Evolutionary conservation across 768 basidiomycete genomes (phyloP).

Genomic region (Macrolepiota albuminosa): DNA sequence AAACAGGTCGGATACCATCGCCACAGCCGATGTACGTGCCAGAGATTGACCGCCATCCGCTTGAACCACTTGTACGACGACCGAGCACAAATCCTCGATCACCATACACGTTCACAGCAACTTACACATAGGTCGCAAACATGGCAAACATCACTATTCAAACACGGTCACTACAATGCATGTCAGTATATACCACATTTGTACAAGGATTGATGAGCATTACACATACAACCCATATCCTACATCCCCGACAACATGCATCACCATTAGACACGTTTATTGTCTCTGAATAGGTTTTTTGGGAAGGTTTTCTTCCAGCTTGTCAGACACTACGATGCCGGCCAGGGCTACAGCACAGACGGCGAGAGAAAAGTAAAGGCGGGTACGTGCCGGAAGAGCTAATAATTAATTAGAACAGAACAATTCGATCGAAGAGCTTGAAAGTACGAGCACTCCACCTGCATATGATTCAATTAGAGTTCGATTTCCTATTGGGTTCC

Average conservation of each 20-base stretch:
- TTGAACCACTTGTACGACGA: conserved; percentile 29
- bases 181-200: conserved; percentile 4
- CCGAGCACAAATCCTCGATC: conserved; percentile 21
- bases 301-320: conserved; percentile 41
- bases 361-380: conserved; percentile 45
- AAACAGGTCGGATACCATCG: conserved; percentile 9
- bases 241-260: background rate
- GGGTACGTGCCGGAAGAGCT: conserved; percentile 53
- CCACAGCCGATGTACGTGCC: conserved; percentile 22
- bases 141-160: conserved; percentile 6
- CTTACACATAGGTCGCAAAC: conserved; percentile 11
- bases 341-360: conserved; percentile 40
- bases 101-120: conserved; percentile 5
- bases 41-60: conserved; percentile 27
- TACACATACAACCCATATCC: conserved; percentile 12
- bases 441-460: conserved; percentile 19
- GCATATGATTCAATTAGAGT: conserved; percentile 36
- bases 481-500: conserved; percentile 17
- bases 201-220: background rate
- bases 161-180: conserved; percentile 4
- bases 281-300: conserved; percentile 14
- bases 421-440: background rate
- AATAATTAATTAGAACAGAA: conserved; percentile 10
- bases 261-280: conserved; percentile 1
- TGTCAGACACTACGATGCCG: conserved; percentile 47